Conservation (phyloP, 768 basidiomycete genomes). For the Sarcomyxa edulis region DNA sequence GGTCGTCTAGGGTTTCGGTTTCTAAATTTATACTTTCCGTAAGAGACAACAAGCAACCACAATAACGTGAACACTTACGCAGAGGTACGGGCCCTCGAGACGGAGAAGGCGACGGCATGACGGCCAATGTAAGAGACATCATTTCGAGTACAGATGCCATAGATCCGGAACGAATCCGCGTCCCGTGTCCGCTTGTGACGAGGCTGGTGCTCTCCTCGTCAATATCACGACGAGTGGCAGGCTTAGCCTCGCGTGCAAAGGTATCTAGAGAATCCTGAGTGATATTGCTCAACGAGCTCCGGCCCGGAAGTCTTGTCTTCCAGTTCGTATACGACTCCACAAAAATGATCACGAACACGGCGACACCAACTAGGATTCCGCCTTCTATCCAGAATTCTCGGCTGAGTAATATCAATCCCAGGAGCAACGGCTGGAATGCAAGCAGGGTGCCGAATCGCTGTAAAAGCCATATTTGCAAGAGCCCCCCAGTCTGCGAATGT, state of each 20-base stretch:
- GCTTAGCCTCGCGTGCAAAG: constrained; percentile 41
- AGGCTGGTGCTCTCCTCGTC: constrained; percentile 50
- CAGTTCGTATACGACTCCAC: constrained; percentile 55
- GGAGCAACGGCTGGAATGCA: constrained; percentile 66
- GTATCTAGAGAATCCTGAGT: constrained; percentile 53
- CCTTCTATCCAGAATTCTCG: constrained; percentile 70
- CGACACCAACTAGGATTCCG: constrained; percentile 53
- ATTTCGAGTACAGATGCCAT: constrained; percentile 81
- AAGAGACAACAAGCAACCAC: not conserved
- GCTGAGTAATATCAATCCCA: constrained; percentile 69
- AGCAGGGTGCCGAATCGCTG: constrained; percentile 68
- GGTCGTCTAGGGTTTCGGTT: constrained; percentile 78
- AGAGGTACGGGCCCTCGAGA: constrained; percentile 60
- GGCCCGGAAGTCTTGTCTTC: constrained; percentile 45
- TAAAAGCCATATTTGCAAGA: constrained; percentile 71
- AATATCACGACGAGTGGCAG: constrained; percentile 25
- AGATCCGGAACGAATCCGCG: constrained; percentile 56
- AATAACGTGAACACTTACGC: constrained; percentile 38
- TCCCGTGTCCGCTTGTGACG: constrained; percentile 31
- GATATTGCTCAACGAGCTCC: constrained; percentile 45
- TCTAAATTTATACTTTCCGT: constrained; percentile 26
- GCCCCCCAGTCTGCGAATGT: constrained; percentile 70
- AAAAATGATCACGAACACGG: constrained; percentile 46
- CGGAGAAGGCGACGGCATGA: constrained; percentile 56
- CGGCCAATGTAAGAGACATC: constrained; percentile 76